These are phyloP conservation scores for Teunomyces gatunensis DNA, from an alignment of 805 yeast genomes.

Conservation along the genomic window DNA sequence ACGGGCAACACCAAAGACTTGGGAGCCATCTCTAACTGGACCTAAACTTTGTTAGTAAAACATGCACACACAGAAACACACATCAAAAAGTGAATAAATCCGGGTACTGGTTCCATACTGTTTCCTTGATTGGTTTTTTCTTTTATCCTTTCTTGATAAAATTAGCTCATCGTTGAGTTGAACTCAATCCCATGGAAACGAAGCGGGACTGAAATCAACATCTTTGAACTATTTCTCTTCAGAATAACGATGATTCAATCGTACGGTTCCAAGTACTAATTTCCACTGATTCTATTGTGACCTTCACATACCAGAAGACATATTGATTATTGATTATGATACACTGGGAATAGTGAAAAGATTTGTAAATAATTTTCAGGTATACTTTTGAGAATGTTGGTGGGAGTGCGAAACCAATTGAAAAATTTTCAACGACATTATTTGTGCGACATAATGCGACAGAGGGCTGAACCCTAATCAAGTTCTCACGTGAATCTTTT, in stretches of 20 bases:
- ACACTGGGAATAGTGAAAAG: constrained; percentile 8
- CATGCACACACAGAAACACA: neutral
- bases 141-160: too few relatives aligned
- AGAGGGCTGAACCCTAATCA: constrained; percentile 2
- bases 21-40: constrained; percentile 86
- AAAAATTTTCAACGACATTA: constrained; percentile 5
- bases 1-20: constrained; percentile 99
- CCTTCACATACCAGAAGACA: constrained; percentile 17
- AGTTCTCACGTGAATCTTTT: neutral
- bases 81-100: neutral
- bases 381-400: constrained; percentile 4
- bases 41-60: constrained; percentile 8
- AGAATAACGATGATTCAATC: neutral
- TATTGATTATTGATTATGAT: constrained; percentile 13
- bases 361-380: constrained; percentile 4
- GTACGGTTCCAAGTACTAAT: constrained; percentile 1
- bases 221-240: neutral
- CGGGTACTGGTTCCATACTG: neutral
- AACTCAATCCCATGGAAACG: neutral
- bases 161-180: constrained; percentile 3
- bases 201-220: neutral
- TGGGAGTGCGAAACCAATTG: constrained; percentile 5
- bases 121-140: neutral
- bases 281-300: constrained; percentile 1
- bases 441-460: neutral